These are phyloP conservation scores for Tuber magnatum DNA, from an alignment of 495 filamentous ascomycete species.

Conservation along the genomic window DNA sequence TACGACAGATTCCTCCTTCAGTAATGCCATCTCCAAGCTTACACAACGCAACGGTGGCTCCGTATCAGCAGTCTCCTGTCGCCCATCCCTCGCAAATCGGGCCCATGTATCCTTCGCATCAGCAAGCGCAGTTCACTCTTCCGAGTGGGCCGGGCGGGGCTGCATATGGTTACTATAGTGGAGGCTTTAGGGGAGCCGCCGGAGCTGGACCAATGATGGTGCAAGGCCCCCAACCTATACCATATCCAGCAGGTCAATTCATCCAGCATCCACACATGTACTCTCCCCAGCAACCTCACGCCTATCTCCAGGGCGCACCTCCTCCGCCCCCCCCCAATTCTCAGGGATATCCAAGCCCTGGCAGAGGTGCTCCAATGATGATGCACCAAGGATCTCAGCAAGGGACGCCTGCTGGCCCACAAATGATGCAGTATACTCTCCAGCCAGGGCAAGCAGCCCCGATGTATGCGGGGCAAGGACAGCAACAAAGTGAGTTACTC, in stretches of 20 bases:
- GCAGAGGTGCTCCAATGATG: slow-evolving; percentile 63
- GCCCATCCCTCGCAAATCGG: slow-evolving; percentile 52
- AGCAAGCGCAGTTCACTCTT: slow-evolving; percentile 53
- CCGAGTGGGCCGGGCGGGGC: slow-evolving; percentile 49
- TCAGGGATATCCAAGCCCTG: slow-evolving; percentile 57
- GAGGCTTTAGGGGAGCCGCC: slow-evolving; percentile 49
- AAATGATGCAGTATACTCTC: slow-evolving; percentile 42
- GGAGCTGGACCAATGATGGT: slow-evolving; percentile 59
- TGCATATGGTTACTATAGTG: slow-evolving; percentile 47
- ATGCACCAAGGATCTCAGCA: slow-evolving; percentile 51
- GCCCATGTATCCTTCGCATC: slow-evolving; percentile 47
- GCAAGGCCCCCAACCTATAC: slow-evolving; percentile 54
- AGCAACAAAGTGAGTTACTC: slow-evolving; percentile 42
- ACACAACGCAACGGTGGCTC: slow-evolving; percentile 52
- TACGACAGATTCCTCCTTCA: slow-evolving; percentile 61
- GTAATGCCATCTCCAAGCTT: slow-evolving; percentile 61
- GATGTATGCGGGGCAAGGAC: slow-evolving; percentile 39
- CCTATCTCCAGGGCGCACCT: slow-evolving; percentile 53
- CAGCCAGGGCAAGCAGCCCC: slow-evolving; percentile 39
- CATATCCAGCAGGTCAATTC: slow-evolving; percentile 51
- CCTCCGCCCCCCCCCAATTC: slow-evolving; percentile 53
- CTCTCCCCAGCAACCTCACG: slow-evolving; percentile 57
- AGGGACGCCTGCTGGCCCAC: slow-evolving; percentile 38
- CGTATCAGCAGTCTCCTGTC: slow-evolving; percentile 52
- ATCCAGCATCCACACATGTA: slow-evolving; percentile 51